Percentiles rank a stretch among this genome's conserved stretches.
Conservation (phyloP, 225 moss, liverwort and hornwort genomes). For the Anthoceros angustus region DNA sequence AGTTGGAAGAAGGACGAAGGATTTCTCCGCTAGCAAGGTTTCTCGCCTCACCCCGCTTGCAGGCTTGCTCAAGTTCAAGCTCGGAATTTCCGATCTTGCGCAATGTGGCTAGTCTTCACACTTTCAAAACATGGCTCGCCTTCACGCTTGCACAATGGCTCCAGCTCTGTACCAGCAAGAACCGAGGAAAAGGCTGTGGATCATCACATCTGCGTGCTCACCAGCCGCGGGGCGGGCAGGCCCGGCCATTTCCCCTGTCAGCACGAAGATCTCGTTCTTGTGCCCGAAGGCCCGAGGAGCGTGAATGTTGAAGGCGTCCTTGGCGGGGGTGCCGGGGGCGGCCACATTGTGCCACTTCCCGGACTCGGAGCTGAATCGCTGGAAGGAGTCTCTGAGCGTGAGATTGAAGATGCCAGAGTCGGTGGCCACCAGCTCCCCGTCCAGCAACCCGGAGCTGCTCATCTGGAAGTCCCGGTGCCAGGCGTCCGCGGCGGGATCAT, state of each 20-base stretch:
- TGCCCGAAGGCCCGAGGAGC: slow-evolving; percentile 5
- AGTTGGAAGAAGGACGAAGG: no score
- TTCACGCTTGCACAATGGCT: slow-evolving; percentile 3
- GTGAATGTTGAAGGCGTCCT: not conserved
- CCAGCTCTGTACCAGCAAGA: not conserved
- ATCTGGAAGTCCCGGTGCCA: not conserved
- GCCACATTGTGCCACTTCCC: slow-evolving; percentile 3
- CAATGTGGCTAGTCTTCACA: no score
- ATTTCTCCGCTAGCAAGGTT: no score
- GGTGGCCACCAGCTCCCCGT: slow-evolving; percentile 7
- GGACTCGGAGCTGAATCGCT: not conserved
- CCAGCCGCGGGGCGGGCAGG: not conserved
- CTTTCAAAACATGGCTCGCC: not conserved
- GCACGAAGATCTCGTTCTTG: not conserved
- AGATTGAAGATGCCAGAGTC: slow-evolving; percentile 1
- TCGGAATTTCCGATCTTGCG: no score
- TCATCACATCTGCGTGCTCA: not conserved
- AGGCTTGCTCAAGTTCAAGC: no score
- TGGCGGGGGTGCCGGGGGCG: no score
- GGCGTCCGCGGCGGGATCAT: not conserved
- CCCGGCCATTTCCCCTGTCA: slow-evolving; percentile 6
- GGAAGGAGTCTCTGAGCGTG: not conserved
- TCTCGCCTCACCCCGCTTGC: no score
- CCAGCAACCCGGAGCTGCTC: not conserved
- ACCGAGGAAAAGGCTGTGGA: slow-evolving; percentile 6